Evolutionary conservation across 1,284 basidiomycete species (phyloP).

Genomic region (Inonotus obliquus): DNA sequence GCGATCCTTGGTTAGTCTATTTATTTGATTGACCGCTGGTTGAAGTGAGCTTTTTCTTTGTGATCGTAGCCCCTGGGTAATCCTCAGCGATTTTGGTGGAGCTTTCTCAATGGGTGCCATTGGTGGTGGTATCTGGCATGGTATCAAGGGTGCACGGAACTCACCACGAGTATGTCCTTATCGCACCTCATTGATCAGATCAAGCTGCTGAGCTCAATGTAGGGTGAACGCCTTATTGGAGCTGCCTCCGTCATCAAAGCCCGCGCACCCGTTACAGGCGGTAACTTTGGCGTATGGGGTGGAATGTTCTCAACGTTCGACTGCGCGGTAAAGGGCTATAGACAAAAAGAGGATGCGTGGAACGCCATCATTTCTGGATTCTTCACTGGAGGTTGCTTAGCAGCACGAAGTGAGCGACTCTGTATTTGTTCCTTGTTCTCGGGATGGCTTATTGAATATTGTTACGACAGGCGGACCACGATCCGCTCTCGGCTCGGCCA

Average conservation of each 20-base stretch:
- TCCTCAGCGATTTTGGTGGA: slow-evolving; percentile 97
- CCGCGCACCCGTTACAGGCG: slow-evolving; percentile 94
- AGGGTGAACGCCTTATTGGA: slow-evolving; percentile 93
- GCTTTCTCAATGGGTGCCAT: slow-evolving; percentile 95
- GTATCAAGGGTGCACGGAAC: slow-evolving; percentile 97
- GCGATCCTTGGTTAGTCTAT: slow-evolving; percentile 79
- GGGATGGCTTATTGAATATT: not conserved
- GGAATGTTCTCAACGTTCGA: slow-evolving; percentile 97
- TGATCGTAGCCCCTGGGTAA: slow-evolving; percentile 85
- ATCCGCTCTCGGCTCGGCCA: slow-evolving; percentile 84
- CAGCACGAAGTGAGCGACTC: slow-evolving; percentile 78
- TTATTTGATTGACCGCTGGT: not conserved
- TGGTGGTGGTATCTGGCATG: slow-evolving; percentile 98
- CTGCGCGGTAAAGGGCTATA: slow-evolving; percentile 94
- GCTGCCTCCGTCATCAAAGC: slow-evolving; percentile 98
- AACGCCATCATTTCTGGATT: slow-evolving; percentile 99
- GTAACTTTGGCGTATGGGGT: slow-evolving; percentile 98
- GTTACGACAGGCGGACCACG: slow-evolving; percentile 75
- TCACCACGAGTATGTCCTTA: slow-evolving; percentile 75
- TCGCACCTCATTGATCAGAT: not conserved
- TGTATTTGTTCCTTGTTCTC: not conserved
- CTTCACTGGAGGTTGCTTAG: slow-evolving; percentile 95
- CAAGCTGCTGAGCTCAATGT: slow-evolving; percentile 9
- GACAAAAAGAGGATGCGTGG: slow-evolving; percentile 99
- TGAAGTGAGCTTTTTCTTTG: not conserved